Evolutionary conservation across 768 basidiomycete species (phyloP), one percentile per base, ranked within the genome.

Genomic region (Jaapia argillacea): DNA sequence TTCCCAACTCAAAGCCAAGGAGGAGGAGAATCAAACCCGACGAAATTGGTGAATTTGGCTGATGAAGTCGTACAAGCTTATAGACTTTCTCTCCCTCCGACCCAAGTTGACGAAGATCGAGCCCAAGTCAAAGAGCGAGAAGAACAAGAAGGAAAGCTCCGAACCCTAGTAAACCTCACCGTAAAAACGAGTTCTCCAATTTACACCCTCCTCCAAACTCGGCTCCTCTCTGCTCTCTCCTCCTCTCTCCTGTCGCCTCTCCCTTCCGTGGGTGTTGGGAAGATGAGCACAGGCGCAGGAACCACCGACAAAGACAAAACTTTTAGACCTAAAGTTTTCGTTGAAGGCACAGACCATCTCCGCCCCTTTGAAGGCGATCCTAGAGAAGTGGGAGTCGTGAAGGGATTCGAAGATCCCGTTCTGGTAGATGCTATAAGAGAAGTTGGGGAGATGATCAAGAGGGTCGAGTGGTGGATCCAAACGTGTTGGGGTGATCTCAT

Each of bases 21-120:
- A 33, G 59, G 59, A 27, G 42, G 60, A 1, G 58, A 48, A n/a
- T 48, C 59, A 16, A 53, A 58, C 12, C 58, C 61, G 16, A 79
- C 77, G 14, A 82, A 79, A 52, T 56, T 85, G 27, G 55, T 77
- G 37, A 78, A 86, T 55, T 71, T 87, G 21, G 81, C 79, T 1
- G 85, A 86, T 53, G 85, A 87, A 54, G 76, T 86, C 36, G 56
- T 85, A 24, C 76, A 71, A 20, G 75, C 74, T 4, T 70, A 70
- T 24, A 59, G 61, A 23, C 54, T 61, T 16, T 55, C 48, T 20
- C 45, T 49, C 20, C 47, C 38, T 4, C 36, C 43, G 47, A 51
- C 51, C 2, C n/a, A n/a, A n/a, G n/a, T n/a, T n/a, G n/a, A n/a
- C n/a, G n/a, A n/a, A n/a, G n/a, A n/a, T n/a, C n/a, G n/a, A n/a